phyloP scores from a whole-genome alignment of 2,329 filamentous ascomycete genomes.

The Verticillium zaregamsianum region DNA sequence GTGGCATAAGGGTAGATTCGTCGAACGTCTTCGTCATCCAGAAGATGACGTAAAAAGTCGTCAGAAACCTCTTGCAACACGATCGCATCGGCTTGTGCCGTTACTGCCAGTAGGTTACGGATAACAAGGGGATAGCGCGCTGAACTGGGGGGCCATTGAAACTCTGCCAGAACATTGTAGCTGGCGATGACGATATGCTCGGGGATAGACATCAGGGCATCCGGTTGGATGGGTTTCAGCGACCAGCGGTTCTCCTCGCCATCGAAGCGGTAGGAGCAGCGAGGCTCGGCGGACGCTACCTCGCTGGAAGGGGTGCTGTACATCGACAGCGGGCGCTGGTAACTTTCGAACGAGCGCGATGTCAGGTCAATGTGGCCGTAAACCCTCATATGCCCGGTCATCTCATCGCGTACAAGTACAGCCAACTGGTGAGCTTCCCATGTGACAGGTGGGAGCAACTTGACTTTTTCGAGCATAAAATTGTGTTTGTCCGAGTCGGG shows the following conservation, averaged over 20 bases:
- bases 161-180: slow-evolving; percentile 52
- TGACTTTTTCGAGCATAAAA: slow-evolving; percentile 48
- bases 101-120: slow-evolving; percentile 35
- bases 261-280: not conserved
- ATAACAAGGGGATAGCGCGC: slow-evolving; percentile 38
- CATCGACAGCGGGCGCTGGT: not conserved
- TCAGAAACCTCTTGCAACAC: slow-evolving; percentile 63
- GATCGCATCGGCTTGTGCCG: slow-evolving; percentile 41
- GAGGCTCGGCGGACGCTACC: not conserved
- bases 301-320: not conserved
- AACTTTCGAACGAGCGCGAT: not conserved
- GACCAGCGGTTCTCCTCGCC: not conserved
- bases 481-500: slow-evolving; percentile 36
- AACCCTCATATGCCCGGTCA: slow-evolving; percentile 16
- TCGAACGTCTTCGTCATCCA: slow-evolving; percentile 40
- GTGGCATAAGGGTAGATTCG: slow-evolving; percentile 51
- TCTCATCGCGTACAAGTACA: slow-evolving; percentile 46
- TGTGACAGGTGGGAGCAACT: slow-evolving; percentile 38
- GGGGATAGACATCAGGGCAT: not conserved
- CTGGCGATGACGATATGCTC: slow-evolving; percentile 37
- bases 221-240: too few relatives aligned
- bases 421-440: slow-evolving; percentile 47
- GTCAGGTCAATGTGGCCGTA: slow-evolving; percentile 15
- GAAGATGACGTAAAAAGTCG: slow-evolving; percentile 53
- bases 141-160: slow-evolving; percentile 38